phyloP scores from a whole-genome alignment of 441 rosid genomes.

The Pelargonium fulgidum region DNA sequence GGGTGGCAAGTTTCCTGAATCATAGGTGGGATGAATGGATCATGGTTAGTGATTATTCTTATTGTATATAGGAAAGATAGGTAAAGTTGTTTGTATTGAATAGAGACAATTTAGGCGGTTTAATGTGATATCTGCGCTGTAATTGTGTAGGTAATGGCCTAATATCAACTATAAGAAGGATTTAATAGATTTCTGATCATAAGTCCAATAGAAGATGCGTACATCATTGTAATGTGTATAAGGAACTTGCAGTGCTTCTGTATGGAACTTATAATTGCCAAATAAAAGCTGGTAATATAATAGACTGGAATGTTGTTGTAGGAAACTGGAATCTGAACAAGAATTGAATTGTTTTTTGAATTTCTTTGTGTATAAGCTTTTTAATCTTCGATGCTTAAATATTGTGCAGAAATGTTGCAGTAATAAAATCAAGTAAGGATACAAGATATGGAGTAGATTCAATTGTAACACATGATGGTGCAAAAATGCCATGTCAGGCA shows the following conservation, averaged over 20 bases:
- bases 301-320: too few species aligned
- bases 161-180: too few species aligned
- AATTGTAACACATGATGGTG: conserved; percentile 78
- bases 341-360: not conserved
- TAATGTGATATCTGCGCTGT: not conserved
- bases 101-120: not conserved
- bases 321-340: too few species aligned
- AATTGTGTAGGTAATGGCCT: too few species aligned
- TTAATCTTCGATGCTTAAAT: not conserved
- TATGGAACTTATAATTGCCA: too few species aligned
- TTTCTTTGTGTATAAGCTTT: conserved; percentile 1
- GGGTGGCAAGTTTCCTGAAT: not conserved
- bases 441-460: conserved; percentile 63
- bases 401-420: conserved; percentile 48
- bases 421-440: conserved; percentile 70
- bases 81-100: too few species aligned
- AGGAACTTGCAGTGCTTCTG: too few species aligned
- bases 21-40: not conserved
- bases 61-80: not conserved
- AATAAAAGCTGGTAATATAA: too few species aligned
- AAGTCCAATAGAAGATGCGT: too few species aligned
- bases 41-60: not conserved
- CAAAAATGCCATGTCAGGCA: conserved; percentile 63
- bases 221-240: too few species aligned
- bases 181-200: too few species aligned